phyloP scores from a whole-genome alignment of 2,329 filamentous ascomycete genomes.

The Aspergillus thermomutatus region DNA sequence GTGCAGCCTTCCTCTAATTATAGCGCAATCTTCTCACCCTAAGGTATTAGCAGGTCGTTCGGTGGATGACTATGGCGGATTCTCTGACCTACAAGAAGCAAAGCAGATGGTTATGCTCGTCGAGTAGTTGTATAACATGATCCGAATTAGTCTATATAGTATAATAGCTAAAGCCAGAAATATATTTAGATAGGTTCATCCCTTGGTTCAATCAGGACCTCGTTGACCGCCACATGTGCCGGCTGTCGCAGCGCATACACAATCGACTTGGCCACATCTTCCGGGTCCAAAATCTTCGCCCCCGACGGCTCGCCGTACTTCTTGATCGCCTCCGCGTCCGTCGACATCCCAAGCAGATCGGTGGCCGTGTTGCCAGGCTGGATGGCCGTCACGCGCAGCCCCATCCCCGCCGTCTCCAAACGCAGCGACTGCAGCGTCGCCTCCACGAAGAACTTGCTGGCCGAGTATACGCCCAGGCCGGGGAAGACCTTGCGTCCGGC shows the following conservation, averaged over 20 bases:
- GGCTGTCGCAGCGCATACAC: conserved; percentile 73
- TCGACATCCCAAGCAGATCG: conserved; percentile 70
- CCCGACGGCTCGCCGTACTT: conserved; percentile 74
- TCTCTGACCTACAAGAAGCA: too few relatives aligned
- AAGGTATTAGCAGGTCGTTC: too few relatives aligned
- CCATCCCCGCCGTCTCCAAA: conserved; percentile 71
- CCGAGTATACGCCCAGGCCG: conserved; percentile 76
- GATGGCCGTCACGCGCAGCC: conserved; percentile 68
- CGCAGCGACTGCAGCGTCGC: conserved; percentile 72
- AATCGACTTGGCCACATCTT: conserved; percentile 70
- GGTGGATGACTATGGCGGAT: too few relatives aligned
- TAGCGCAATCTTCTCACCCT: too few relatives aligned
- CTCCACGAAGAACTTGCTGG: conserved; percentile 82
- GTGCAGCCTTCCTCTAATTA: too few relatives aligned
- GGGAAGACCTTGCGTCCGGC: conserved; percentile 80
- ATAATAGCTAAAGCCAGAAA: not conserved
- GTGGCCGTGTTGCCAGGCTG: conserved; percentile 77
- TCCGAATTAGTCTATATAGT: not conserved
- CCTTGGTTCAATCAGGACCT: conserved; percentile 73
- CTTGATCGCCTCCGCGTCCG: conserved; percentile 71
- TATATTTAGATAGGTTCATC: conserved; percentile 65
- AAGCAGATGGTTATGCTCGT: too few relatives aligned
- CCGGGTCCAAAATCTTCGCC: conserved; percentile 69
- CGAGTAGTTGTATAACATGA: too few relatives aligned
- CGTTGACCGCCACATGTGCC: conserved; percentile 73